These are phyloP conservation scores for Neurospora pannonica DNA, from an alignment of 495 filamentous ascomycete species.

Conservation along the genomic window DNA sequence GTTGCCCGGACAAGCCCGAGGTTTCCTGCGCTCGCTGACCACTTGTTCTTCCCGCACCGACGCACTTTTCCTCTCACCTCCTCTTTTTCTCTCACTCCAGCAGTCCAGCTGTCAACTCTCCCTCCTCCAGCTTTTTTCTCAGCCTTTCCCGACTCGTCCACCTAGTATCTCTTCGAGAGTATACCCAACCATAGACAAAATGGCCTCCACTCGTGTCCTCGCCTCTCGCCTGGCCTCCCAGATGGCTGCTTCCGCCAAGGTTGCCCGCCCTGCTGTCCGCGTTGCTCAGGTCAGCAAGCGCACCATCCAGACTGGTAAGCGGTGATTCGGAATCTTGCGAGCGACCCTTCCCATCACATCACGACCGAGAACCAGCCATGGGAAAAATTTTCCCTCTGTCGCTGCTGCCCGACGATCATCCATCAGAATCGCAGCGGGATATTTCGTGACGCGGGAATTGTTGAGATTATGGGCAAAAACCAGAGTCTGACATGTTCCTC, in stretches of 20 bases:
- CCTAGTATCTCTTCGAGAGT: background rate
- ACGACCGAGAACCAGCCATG: background rate
- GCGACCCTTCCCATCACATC: background rate
- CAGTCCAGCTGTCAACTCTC: constrained; percentile 31
- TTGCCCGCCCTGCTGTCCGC: constrained; percentile 59
- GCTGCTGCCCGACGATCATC: background rate
- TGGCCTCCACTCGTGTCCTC: constrained; percentile 65
- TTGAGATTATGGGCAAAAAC: background rate
- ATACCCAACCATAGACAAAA: constrained; percentile 40
- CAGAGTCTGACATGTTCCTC: constrained; percentile 17
- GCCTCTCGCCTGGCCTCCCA: constrained; percentile 55
- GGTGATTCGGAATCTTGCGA: background rate
- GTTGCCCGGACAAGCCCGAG: constrained; percentile 31
- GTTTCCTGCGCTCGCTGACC: constrained; percentile 23
- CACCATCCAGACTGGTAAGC: constrained; percentile 50
- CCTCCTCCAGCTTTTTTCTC: constrained; percentile 28
- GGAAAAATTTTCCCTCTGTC: background rate
- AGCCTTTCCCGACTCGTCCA: constrained; percentile 17
- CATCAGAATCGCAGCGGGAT: background rate
- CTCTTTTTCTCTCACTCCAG: constrained; percentile 31
- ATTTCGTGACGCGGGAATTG: background rate
- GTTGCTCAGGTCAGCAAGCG: constrained; percentile 56
- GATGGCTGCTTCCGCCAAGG: constrained; percentile 55
- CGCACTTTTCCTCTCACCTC: constrained; percentile 24
- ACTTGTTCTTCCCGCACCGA: constrained; percentile 19